A percentile compares a stretch with the other conserved stretches of the same genome.
Conservation (phyloP, 2,329 filamentous ascomycete genomes). For the Beauveria bassiana region DNA sequence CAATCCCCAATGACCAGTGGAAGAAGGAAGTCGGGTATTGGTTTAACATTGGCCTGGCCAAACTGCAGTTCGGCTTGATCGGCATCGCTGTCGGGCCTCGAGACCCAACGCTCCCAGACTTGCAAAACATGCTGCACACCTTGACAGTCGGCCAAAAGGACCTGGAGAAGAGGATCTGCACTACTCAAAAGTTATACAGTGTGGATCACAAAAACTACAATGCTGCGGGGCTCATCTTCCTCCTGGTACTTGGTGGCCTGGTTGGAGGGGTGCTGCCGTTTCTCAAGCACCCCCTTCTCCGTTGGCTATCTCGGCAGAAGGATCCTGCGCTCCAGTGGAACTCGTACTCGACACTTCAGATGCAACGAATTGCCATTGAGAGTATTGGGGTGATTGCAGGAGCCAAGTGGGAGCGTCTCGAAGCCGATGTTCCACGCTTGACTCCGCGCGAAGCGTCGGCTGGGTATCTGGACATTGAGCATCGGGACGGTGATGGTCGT, state of each 20-base stretch:
- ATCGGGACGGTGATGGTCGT: background rate
- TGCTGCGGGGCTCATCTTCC: background rate
- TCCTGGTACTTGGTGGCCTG: background rate
- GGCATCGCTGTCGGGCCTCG: conserved; percentile 6
- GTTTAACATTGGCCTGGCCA: conserved; percentile 12
- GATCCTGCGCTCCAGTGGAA: background rate
- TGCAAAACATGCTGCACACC: background rate
- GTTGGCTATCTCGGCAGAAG: background rate
- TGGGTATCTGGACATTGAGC: background rate
- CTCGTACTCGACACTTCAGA: background rate
- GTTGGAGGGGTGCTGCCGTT: background rate
- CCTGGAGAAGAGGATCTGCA: background rate
- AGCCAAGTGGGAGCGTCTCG: background rate
- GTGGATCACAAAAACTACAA: background rate
- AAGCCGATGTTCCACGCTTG: background rate
- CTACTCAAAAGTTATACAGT: background rate
- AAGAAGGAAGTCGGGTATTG: conserved; percentile 11
- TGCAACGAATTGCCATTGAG: background rate
- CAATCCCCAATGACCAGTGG: conserved; percentile 11
- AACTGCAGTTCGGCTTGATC: conserved; percentile 9
- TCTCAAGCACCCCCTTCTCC: background rate
- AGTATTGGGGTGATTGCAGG: too few species aligned
- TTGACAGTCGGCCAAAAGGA: background rate
- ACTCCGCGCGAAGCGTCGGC: background rate
- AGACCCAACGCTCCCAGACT: conserved; percentile 5